Evolutionary conservation across 441 rosid species (phyloP), one percentile per base, ranked within the genome.

Genomic region (Pelargonium cotyledonis): DNA sequence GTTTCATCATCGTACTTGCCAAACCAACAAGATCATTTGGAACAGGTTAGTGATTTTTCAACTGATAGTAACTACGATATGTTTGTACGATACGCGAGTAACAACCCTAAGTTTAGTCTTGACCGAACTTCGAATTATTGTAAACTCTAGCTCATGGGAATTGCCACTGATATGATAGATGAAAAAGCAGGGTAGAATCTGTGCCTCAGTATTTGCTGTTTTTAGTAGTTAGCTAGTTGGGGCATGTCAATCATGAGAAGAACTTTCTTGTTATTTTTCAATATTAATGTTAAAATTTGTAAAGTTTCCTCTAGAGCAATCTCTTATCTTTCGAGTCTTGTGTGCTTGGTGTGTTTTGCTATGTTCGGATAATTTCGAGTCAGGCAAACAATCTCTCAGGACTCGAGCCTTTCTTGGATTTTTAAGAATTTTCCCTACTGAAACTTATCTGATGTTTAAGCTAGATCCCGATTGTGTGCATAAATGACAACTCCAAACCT

Each of bases 91-190:
- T 78, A 70, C 60, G 77, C 84, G 80, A 75, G 83, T 70, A 73
- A 81, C 79, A 70, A 15, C 8, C 5, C 70, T 38, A 80, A 70
- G 72, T 80, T 49, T 70, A 26, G 67, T 62, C 73, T 75, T 66
- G 81, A 78, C 72, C 72, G 76, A 80, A 85, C 85, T 76, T 81
- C 77, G 67, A 79, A 81, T 73, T 81, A 76, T 69, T 77, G 80
- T 77, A 79, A 76, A 69, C 69, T 55, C 26, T 75, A 77, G 82
- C 72, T 71, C 49, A 43, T 76, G 69, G 71, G 64, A 62, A 43
- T 58, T 71, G 69, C 74, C 19, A 68, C 29, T 79, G 75, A 73
- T 71, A 63, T 23, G 47, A 67, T 60, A 73, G 77, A 60, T 68
- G 64, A 60, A 68, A 71, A 63, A 1, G 77, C 67, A 69, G 69